Evolutionary conservation across 176 grass and related monocot genomes (phyloP).

Genomic region (Otatea glauca): DNA sequence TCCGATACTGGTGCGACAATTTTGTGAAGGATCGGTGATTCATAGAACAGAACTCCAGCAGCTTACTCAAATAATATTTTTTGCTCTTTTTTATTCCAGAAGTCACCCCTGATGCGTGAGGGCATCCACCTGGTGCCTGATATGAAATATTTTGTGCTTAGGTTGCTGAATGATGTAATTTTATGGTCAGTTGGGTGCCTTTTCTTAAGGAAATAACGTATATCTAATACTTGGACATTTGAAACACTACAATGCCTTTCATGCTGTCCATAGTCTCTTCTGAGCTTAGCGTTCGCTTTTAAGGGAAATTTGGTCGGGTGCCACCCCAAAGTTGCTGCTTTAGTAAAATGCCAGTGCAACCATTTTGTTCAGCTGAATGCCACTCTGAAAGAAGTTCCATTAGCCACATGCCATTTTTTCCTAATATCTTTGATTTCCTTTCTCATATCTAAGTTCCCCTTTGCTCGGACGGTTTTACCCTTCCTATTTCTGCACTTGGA

Average conservation of each 20-base stretch:
- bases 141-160: too few relatives aligned
- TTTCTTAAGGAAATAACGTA: background rate
- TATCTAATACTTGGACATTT: background rate
- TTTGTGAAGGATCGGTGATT: too few relatives aligned
- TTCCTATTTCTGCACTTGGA: background rate
- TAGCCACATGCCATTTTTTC: background rate
- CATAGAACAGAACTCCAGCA: too few relatives aligned
- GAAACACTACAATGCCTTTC: background rate
- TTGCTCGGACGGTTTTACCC: background rate
- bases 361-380: background rate
- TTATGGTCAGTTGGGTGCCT: background rate
- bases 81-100: too few relatives aligned
- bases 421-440: background rate
- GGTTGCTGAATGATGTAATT: background rate
- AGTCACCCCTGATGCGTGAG: too few relatives aligned
- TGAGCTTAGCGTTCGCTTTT: background rate
- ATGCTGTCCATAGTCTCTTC: background rate
- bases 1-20: too few relatives aligned
- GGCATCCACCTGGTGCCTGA: too few relatives aligned
- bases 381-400: background rate
- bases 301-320: background rate
- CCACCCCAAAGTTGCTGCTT: background rate
- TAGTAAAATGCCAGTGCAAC: background rate
- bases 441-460: background rate
- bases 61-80: too few relatives aligned